Conservation (phyloP, 768 basidiomycete species). For the Suillus placidus region DNA sequence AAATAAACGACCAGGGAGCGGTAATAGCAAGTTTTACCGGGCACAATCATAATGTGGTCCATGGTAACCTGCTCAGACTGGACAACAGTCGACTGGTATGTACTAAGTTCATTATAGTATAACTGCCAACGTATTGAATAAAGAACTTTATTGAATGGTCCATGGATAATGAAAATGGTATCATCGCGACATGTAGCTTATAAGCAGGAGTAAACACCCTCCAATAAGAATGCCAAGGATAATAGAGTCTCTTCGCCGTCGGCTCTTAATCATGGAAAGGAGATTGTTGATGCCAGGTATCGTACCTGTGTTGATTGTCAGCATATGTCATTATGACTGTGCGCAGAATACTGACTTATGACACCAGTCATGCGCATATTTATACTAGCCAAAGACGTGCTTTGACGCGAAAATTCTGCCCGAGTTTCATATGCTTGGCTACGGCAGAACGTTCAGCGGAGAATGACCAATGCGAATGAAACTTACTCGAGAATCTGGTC, state of each 20-base stretch:
- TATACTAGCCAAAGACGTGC: constrained; percentile 72
- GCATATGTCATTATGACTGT: neutral
- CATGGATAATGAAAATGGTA: constrained; percentile 8
- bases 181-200: constrained; percentile 49
- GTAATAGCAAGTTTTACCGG: neutral
- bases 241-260: constrained; percentile 86
- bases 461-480: neutral
- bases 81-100: constrained; percentile 1
- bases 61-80: neutral
- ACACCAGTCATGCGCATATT: constrained; percentile 85
- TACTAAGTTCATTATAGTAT: neutral
- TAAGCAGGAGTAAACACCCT: constrained; percentile 67
- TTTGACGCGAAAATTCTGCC: constrained; percentile 86
- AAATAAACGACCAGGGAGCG: constrained; percentile 8
- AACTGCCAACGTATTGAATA: constrained; percentile 4
- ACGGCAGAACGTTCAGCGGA: constrained; percentile 9
- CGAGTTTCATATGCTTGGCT: constrained; percentile 99
- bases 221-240: constrained; percentile 90
- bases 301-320: constrained; percentile 52
- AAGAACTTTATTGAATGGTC: neutral
- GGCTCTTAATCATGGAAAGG: constrained; percentile 88
- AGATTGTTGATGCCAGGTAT: constrained; percentile 96
- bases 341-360: constrained; percentile 55
- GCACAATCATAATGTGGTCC: neutral
- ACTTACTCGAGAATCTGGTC: constrained; percentile 87